These are phyloP conservation scores for Colletotrichum spinosum DNA, from an alignment of 2,329 filamentous ascomycete genomes.

Conservation along the genomic window DNA sequence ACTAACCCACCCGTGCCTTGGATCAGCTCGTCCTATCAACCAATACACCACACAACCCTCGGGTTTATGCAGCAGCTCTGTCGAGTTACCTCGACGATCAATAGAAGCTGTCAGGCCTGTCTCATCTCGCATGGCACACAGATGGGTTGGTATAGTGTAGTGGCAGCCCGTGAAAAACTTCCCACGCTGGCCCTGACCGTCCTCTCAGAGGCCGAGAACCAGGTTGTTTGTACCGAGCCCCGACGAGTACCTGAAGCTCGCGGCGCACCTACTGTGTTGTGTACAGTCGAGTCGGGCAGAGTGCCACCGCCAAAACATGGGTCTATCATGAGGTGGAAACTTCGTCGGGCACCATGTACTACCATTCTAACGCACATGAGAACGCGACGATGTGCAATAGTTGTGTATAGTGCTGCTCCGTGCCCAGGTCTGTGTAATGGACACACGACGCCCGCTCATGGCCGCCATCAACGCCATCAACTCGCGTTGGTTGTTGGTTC, in stretches of 20 bases:
- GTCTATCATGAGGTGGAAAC: conserved; percentile 15
- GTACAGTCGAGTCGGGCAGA: neutral
- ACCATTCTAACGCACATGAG: conserved; percentile 8
- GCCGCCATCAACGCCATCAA: conserved; percentile 33
- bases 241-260: conserved; percentile 50
- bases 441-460: conserved; percentile 23
- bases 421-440: conserved; percentile 20
- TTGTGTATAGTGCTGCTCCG: conserved; percentile 26
- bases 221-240: conserved; percentile 20
- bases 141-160: conserved; percentile 17
- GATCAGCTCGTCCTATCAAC: conserved; percentile 32
- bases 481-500: conserved; percentile 21
- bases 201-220: neutral
- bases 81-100: conserved; percentile 33
- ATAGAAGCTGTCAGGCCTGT: conserved; percentile 14
- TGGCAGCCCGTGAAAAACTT: conserved; percentile 26
- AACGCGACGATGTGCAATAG: conserved; percentile 28
- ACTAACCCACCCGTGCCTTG: conserved; percentile 27
- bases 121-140: conserved; percentile 30
- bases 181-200: neutral
- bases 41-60: conserved; percentile 19
- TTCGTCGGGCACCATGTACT: neutral
- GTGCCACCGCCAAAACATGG: conserved; percentile 13
- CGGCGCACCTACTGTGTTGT: neutral
- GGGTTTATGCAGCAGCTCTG: conserved; percentile 36